Conservation (phyloP, 2,329 filamentous ascomycete species). For the Achaetomium macrosporum region DNA sequence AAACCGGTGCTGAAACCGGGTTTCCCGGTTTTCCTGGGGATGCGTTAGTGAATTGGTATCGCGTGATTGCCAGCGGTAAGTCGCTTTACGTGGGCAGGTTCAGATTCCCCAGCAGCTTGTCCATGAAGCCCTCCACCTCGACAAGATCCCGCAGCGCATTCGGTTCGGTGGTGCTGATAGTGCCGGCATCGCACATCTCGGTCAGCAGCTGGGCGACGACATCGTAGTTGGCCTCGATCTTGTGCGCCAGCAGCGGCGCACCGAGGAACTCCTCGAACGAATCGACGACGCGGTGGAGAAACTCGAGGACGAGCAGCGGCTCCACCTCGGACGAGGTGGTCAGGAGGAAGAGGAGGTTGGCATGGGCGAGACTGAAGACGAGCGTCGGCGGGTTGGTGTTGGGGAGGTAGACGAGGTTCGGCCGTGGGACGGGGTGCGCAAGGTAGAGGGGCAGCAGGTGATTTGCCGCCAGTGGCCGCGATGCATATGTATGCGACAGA, state of each 20-base stretch:
- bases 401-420: constrained; percentile 79
- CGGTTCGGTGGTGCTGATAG: constrained; percentile 83
- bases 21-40: constrained; percentile 9
- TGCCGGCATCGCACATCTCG: constrained; percentile 94
- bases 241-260: constrained; percentile 74
- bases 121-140: constrained; percentile 84
- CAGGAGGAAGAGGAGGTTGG: constrained; percentile 78
- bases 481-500: constrained; percentile 83
- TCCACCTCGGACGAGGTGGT: constrained; percentile 83
- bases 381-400: constrained; percentile 79
- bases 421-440: constrained; percentile 71
- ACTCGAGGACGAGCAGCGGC: constrained; percentile 85
- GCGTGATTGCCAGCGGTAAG: neutral
- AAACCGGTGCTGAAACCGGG: constrained; percentile 22
- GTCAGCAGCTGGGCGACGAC: constrained; percentile 86
- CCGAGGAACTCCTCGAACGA: constrained; percentile 91
- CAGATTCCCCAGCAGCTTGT: constrained; percentile 81
- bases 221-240: constrained; percentile 88
- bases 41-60: neutral
- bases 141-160: constrained; percentile 89
- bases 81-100: constrained; percentile 63
- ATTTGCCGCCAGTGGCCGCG: constrained; percentile 68
- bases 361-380: constrained; percentile 81
- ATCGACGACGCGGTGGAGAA: constrained; percentile 88
- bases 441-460: constrained; percentile 83